Percentiles rank a stretch among this genome's conserved stretches.
phyloP scores from a whole-genome alignment of 208 protist species.

The Leishmania braziliensis region DNA sequence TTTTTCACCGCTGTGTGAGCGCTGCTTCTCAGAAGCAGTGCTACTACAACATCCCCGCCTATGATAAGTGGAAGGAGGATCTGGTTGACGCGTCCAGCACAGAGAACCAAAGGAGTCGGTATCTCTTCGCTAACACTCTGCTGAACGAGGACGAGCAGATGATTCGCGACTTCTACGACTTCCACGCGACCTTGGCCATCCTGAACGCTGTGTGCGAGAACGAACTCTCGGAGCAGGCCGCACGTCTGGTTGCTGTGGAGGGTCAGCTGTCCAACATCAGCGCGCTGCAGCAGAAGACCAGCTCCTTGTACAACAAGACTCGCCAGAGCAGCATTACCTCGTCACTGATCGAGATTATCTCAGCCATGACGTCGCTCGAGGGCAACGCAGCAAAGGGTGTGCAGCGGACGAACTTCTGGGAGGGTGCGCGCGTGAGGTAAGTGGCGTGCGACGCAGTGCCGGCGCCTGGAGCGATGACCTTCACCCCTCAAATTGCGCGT shows the following conservation, averaged over 20 bases:
- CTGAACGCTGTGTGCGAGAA: conserved; percentile 90
- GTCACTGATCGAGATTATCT: conserved; percentile 91
- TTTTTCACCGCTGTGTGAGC: conserved; percentile 89
- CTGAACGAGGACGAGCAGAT: conserved; percentile 87
- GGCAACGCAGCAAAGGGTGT: conserved; percentile 80
- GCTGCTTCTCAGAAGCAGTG: conserved; percentile 77
- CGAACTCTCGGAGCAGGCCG: conserved; percentile 92
- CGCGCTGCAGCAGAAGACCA: conserved; percentile 80
- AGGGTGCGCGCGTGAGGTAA: conserved; percentile 63
- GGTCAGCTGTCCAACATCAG: conserved; percentile 91
- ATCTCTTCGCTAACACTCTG: conserved; percentile 85
- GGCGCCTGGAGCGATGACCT: background rate
- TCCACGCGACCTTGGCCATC: conserved; percentile 82
- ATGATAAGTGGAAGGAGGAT: conserved; percentile 83
- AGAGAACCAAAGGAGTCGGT: conserved; percentile 86
- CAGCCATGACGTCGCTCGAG: conserved; percentile 90
- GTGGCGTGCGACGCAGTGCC: background rate
- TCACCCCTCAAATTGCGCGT: background rate
- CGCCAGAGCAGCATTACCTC: conserved; percentile 90
- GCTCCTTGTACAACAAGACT: conserved; percentile 92
- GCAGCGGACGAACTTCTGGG: conserved; percentile 86
- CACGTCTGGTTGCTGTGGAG: conserved; percentile 87
- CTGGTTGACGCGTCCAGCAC: conserved; percentile 74
- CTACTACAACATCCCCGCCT: conserved; percentile 85
- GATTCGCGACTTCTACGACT: conserved; percentile 90